Percentiles rank a stretch among this genome's conserved stretches.
Conservation (phyloP, 257 asterid genomes). For the Catharanthus roseus region DNA sequence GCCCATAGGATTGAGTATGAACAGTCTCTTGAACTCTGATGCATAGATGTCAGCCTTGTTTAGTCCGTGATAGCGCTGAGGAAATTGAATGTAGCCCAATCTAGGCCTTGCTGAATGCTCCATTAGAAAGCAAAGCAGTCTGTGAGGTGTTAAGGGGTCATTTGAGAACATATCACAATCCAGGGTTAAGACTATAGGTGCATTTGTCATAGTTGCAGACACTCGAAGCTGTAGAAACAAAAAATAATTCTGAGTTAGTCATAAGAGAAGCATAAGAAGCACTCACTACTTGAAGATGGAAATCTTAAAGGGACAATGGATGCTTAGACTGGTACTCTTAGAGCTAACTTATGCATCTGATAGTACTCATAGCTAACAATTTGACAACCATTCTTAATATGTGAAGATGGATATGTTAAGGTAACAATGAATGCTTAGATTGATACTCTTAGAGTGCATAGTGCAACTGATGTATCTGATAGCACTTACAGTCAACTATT, state of each 20-base stretch:
- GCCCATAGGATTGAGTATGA: constrained; percentile 44
- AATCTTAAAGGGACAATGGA: too few species aligned
- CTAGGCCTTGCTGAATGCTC: constrained; percentile 32
- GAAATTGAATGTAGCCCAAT: constrained; percentile 62
- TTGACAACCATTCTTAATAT: too few species aligned
- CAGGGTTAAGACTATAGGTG: constrained; percentile 54
- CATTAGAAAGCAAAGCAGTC: constrained; percentile 39
- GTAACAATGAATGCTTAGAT: too few species aligned
- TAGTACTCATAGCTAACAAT: too few species aligned
- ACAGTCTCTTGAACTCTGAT: constrained; percentile 48
- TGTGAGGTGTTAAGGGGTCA: constrained; percentile 53
- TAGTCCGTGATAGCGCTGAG: constrained; percentile 63
- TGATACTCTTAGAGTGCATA: too few species aligned
- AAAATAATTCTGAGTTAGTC: not conserved
- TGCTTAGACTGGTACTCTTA: too few species aligned
- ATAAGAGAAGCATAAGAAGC: too few species aligned
- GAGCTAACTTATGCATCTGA: too few species aligned
- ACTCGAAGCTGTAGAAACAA: constrained; percentile 49
- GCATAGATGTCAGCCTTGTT: constrained; percentile 61
- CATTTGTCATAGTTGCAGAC: constrained; percentile 60
- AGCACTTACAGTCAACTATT: too few species aligned
- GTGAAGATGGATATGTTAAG: too few species aligned
- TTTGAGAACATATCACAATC: constrained; percentile 85
- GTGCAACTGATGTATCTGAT: too few species aligned
- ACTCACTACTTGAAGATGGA: too few species aligned